These are phyloP conservation scores for Diplodia sapinea DNA, from an alignment of 2,329 filamentous ascomycete species.

Conservation along the genomic window DNA sequence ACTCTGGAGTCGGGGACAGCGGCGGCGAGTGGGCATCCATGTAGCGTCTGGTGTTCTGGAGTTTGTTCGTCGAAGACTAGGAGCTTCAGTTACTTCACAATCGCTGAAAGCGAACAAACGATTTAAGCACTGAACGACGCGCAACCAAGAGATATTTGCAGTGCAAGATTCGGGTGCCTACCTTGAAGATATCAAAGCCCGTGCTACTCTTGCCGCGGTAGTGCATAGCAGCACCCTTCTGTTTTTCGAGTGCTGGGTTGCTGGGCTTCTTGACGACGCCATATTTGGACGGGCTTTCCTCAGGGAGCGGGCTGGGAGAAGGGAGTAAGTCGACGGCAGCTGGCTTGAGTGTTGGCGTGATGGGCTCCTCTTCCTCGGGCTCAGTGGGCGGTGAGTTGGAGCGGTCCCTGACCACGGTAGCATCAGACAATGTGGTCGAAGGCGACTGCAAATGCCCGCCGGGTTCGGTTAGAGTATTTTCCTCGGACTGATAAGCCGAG, in stretches of 20 bases:
- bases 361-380: slow-evolving; percentile 29
- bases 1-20: slow-evolving; percentile 2
- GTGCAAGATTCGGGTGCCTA: slow-evolving; percentile 34
- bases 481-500: slow-evolving; percentile 10
- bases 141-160: neutral
- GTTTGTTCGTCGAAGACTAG: slow-evolving; percentile 30
- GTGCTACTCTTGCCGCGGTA: slow-evolving; percentile 47
- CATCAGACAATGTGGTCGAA: slow-evolving; percentile 14
- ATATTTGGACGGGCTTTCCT: slow-evolving; percentile 33
- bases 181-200: slow-evolving; percentile 46
- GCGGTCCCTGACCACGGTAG: slow-evolving; percentile 18
- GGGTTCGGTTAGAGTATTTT: slow-evolving; percentile 7
- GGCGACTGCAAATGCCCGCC: slow-evolving; percentile 5
- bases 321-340: slow-evolving; percentile 28
- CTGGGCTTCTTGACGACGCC: slow-evolving; percentile 33
- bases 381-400: slow-evolving; percentile 29
- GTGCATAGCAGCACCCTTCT: slow-evolving; percentile 37
- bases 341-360: slow-evolving; percentile 31
- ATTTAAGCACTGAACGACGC: slow-evolving; percentile 26
- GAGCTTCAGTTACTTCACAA: slow-evolving; percentile 29
- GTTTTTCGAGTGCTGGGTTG: slow-evolving; percentile 8
- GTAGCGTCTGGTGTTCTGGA: slow-evolving; percentile 3
- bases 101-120: slow-evolving; percentile 14
- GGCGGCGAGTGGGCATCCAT: slow-evolving; percentile 7
- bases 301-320: slow-evolving; percentile 31